These are phyloP conservation scores for Gaillardinia entomophila DNA, from an alignment of 805 yeast genomes.

Conservation along the genomic window DNA sequence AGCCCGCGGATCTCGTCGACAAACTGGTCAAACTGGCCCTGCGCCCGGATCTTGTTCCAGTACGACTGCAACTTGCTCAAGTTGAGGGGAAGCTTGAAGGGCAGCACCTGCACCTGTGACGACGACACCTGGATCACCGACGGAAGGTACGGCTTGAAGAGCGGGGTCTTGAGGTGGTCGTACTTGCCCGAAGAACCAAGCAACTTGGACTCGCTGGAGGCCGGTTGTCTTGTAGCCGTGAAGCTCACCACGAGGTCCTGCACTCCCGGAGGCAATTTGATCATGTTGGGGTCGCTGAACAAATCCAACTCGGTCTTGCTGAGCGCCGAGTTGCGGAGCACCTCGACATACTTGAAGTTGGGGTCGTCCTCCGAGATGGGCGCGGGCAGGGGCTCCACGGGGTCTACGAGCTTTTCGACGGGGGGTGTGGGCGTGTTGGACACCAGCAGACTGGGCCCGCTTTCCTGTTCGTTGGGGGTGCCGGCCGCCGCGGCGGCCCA, in stretches of 20 bases:
- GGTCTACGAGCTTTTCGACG: neutral
- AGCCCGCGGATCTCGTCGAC: conserved; percentile 22
- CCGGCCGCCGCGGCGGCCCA: conserved; percentile 54
- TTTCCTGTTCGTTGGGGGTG: conserved; percentile 1
- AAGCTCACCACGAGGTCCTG: conserved; percentile 37
- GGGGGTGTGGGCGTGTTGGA: neutral
- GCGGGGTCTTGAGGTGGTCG: conserved; percentile 20
- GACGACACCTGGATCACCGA: conserved; percentile 7
- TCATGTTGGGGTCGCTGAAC: conserved; percentile 29
- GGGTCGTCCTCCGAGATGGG: conserved; percentile 2
- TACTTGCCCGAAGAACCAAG: conserved; percentile 16
- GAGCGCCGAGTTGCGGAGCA: conserved; percentile 24
- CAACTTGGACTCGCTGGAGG: conserved; percentile 12
- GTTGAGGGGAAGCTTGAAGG: conserved; percentile 28
- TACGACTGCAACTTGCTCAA: conserved; percentile 29
- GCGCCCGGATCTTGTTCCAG: conserved; percentile 36
- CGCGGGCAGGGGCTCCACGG: neutral
- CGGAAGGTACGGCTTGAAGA: conserved; percentile 33
- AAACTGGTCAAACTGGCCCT: conserved; percentile 26
- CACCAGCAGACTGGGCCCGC: neutral
- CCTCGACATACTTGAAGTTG: conserved; percentile 14
- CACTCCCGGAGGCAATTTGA: conserved; percentile 36
- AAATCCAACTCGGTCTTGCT: conserved; percentile 25
- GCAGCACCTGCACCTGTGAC: neutral
- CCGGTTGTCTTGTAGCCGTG: conserved; percentile 24